These are phyloP conservation scores for Rubia peregrina DNA, from an alignment of 305 asterid species.

Conservation along the genomic window DNA sequence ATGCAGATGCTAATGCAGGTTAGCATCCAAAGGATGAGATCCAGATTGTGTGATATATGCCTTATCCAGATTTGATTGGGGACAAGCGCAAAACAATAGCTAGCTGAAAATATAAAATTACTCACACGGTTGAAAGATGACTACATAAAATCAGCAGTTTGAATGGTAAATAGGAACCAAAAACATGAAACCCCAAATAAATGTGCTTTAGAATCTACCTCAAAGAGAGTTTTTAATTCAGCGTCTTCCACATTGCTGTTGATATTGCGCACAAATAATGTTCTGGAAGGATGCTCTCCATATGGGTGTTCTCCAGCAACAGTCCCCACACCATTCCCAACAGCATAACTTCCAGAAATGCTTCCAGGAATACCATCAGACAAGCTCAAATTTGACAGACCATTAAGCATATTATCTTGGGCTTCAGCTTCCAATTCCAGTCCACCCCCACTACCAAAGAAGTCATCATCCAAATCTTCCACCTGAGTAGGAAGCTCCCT, in stretches of 20 bases:
- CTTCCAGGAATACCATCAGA: conserved; percentile 42
- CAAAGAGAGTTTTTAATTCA: conserved; percentile 79
- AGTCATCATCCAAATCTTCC: conserved; percentile 92
- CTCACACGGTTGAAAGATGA: background rate
- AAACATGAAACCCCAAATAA: background rate
- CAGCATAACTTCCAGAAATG: conserved; percentile 31
- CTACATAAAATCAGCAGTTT: conserved; percentile 7
- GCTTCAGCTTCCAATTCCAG: conserved; percentile 60
- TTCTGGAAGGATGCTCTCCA: conserved; percentile 99
- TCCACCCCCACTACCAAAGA: conserved; percentile 89
- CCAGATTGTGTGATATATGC: too few relatives aligned
- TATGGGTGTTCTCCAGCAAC: conserved; percentile 82
- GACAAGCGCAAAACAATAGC: background rate
- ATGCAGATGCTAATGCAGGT: too few relatives aligned
- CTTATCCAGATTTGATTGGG: background rate
- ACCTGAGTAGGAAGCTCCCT: conserved; percentile 75
- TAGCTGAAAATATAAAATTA: background rate
- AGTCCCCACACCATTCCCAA: conserved; percentile 48
- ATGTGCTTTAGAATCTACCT: conserved; percentile 38
- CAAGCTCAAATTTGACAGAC: conserved; percentile 39
- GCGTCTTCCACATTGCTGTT: conserved; percentile 94
- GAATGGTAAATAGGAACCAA: background rate
- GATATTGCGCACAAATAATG: conserved; percentile 87
- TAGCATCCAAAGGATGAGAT: too few relatives aligned
- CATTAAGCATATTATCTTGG: conserved; percentile 40